Percentiles rank a stretch among this genome's conserved stretches.
These are phyloP conservation scores for Serendipita sp. DNA, from an alignment of 768 basidiomycete species.

Conservation along the genomic window DNA sequence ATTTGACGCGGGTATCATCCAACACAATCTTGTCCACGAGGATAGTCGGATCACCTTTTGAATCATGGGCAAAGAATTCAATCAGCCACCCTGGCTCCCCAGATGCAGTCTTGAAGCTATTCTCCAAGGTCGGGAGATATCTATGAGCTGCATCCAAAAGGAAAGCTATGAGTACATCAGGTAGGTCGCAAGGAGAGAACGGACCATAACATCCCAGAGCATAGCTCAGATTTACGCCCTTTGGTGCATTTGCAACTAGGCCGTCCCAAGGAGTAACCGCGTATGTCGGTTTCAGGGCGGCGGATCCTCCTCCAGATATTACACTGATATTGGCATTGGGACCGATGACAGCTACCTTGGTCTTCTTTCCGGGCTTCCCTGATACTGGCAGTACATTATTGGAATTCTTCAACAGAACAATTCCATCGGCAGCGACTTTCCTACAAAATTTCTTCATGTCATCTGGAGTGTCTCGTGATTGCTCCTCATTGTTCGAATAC, in stretches of 20 bases:
- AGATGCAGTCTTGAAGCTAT: conserved; percentile 31
- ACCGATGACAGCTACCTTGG: conserved; percentile 47
- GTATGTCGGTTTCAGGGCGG: conserved; percentile 47
- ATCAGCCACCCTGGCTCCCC: conserved; percentile 48
- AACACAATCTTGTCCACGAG: conserved; percentile 33
- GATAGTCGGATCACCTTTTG: conserved; percentile 26
- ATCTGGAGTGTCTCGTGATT: conserved; percentile 38
- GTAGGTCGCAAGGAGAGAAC: conserved; percentile 10
- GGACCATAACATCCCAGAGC: conserved; percentile 49
- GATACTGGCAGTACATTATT: conserved; percentile 36
- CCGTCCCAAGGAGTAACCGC: conserved; percentile 49
- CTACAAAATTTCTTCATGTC: conserved; percentile 39
- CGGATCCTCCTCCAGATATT: conserved; percentile 63
- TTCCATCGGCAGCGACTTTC: conserved; percentile 40
- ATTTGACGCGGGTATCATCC: conserved; percentile 44
- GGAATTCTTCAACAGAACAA: conserved; percentile 53
- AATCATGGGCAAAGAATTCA: conserved; percentile 44
- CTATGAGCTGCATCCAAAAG: conserved; percentile 34
- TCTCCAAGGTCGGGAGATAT: conserved; percentile 54
- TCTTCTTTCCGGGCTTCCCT: conserved; percentile 17
- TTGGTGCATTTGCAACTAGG: conserved; percentile 32
- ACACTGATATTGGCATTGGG: conserved; percentile 49
- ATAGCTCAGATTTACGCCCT: conserved; percentile 35
- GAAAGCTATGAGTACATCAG: neutral
- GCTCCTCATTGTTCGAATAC: conserved; percentile 11